These are phyloP conservation scores for Syncephalastrum racemosum DNA, from an alignment of 371 early-diverging fungal genomes.

Conservation along the genomic window DNA sequence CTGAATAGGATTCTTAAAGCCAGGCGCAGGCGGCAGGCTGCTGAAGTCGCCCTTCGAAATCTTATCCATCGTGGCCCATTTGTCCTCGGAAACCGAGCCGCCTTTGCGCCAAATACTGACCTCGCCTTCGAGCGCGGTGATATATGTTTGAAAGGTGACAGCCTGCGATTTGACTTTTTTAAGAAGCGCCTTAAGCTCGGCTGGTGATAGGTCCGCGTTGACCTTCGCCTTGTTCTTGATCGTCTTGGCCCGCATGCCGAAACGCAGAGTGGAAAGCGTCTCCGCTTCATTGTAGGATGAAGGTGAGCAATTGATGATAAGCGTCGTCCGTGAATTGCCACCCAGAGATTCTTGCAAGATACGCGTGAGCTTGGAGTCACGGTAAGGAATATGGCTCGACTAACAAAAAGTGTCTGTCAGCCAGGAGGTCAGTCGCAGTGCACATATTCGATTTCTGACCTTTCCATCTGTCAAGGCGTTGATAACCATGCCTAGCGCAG, in stretches of 20 bases:
- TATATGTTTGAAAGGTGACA: constrained; percentile 78
- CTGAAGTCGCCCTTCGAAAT: constrained; percentile 51
- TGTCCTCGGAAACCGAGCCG: constrained; percentile 68
- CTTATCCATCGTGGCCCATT: constrained; percentile 77
- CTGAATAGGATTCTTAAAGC: constrained; percentile 35
- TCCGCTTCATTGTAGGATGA: constrained; percentile 95
- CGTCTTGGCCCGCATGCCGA: constrained; percentile 96
- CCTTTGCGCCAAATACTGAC: constrained; percentile 86
- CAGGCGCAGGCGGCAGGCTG: constrained; percentile 47
- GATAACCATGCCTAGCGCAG: constrained; percentile 98
- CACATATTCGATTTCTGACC: constrained; percentile 35
- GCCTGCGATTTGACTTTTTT: constrained; percentile 86
- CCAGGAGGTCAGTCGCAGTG: background rate
- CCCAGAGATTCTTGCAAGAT: constrained; percentile 98
- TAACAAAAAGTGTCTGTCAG: constrained; percentile 29
- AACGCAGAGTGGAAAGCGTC: constrained; percentile 93
- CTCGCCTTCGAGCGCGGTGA: constrained; percentile 84
- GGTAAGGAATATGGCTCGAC: constrained; percentile 96
- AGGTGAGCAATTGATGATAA: constrained; percentile 97
- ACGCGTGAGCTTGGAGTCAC: constrained; percentile 98
- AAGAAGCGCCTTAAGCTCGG: constrained; percentile 90
- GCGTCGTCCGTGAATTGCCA: constrained; percentile 95
- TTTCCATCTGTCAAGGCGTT: constrained; percentile 93
- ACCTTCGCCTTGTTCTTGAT: constrained; percentile 99
- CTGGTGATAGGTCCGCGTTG: constrained; percentile 91